Conservation (phyloP, 257 asterid genomes). For the Lithospermum erythrorhizon region DNA sequence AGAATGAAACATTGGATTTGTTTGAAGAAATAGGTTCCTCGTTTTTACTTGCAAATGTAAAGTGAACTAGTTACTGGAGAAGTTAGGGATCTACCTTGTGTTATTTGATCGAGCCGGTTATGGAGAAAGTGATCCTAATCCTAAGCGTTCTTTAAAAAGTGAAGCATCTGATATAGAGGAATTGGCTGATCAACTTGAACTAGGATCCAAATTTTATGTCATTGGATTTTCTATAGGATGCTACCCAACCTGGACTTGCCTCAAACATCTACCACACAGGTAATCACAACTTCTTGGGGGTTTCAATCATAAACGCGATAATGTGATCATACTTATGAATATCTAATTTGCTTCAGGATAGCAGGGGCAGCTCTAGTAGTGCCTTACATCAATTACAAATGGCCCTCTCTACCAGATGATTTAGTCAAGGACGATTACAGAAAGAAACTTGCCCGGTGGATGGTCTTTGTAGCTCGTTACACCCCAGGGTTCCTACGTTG, state of each 20-base stretch:
- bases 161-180: slow-evolving; percentile 7
- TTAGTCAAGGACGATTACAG: slow-evolving; percentile 60
- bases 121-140: slow-evolving; percentile 10
- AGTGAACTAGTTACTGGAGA: too few relatives aligned
- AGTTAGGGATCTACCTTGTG: not conserved
- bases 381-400: slow-evolving; percentile 66
- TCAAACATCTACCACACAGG: slow-evolving; percentile 65
- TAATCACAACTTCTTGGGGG: not conserved
- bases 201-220: slow-evolving; percentile 7
- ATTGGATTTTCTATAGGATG: slow-evolving; percentile 35
- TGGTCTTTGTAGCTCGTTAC: slow-evolving; percentile 34
- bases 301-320: not conserved
- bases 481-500: slow-evolving; percentile 60
- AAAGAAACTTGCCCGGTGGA: slow-evolving; percentile 50
- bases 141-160: slow-evolving; percentile 1
- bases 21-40: too few relatives aligned
- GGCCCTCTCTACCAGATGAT: slow-evolving; percentile 75
- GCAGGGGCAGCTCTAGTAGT: slow-evolving; percentile 79
- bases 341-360: slow-evolving; percentile 39
- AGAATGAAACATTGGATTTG: too few relatives aligned
- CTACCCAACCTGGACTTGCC: slow-evolving; percentile 77
- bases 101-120: slow-evolving; percentile 8
- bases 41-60: too few relatives aligned
- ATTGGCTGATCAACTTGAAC: slow-evolving; percentile 6
- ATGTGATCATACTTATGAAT: not conserved